Evolutionary conservation across 1,139 yeast species (phyloP), one percentile per base, ranked within the genome.

Genomic region (Yamadazyma diddensiae): DNA sequence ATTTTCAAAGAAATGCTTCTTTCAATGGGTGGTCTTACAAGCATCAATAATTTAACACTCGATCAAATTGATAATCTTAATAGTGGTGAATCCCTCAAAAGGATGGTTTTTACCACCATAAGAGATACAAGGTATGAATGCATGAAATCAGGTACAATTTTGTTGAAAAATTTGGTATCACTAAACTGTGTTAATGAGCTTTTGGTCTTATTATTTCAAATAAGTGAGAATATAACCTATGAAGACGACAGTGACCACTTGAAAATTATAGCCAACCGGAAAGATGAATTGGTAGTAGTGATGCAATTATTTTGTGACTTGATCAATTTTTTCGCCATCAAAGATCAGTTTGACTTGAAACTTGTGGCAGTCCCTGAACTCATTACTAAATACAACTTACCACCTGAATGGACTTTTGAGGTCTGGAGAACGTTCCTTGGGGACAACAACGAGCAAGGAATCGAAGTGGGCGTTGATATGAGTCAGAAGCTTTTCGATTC

Each of bases 11-110:
- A 87, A 39, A 61, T 90, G 32, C 57, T 90, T 13, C 58, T 71
- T 16, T 71, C 81, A 10, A 87, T 90, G 83, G 87, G 94, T 12
- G 97, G 97, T 3, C 74, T 88, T 23, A 84, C 82, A 40, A 72
- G 80, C 14, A 73, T 72, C 21, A 65, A 79, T 4, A 82, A 85
- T 48, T 60, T 87, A 31, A 80, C 90, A 0, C 57, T 72, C 5
- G 62, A 67, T 16, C 95, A 87, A 50, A 70, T 90, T 13, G 69
- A 77, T 34, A 70, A 79, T 58, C 61, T 90, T 26, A 81, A 82
- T 37, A 77, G 87, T 24, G 94, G 86, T 1, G 62, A 70, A 1
- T 59, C 76, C 10, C 56, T 90, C 32, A 74, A 76, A 38, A 65
- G 66, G 26, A 52, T 73, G 8, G 85, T 82, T 0, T 77, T 78